Percentiles rank a stretch among this genome's conserved stretches.
phyloP scores from a whole-genome alignment of 192 early-diverging fungal genomes.

The Physocladia obscura region DNA sequence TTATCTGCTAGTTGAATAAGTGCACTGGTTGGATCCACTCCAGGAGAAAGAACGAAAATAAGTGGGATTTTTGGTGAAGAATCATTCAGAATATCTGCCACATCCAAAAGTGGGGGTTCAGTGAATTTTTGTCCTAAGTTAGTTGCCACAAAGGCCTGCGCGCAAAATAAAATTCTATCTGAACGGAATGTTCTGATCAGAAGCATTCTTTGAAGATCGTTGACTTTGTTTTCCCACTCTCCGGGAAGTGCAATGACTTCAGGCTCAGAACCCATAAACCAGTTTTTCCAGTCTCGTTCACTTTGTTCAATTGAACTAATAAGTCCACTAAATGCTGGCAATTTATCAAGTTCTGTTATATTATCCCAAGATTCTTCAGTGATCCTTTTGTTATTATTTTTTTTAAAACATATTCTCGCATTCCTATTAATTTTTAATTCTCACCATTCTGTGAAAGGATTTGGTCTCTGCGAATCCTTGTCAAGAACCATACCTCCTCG shows the following conservation, averaged over 20 bases:
- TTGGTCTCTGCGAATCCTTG: conserved; percentile 53
- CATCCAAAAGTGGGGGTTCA: conserved; percentile 59
- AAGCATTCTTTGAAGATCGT: conserved; percentile 62
- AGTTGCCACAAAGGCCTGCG: conserved; percentile 51
- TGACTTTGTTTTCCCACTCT: conserved; percentile 67
- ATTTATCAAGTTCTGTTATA: conserved; percentile 53
- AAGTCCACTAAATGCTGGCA: conserved; percentile 51
- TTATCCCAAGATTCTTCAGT: conserved; percentile 61
- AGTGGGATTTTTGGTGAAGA: conserved; percentile 54
- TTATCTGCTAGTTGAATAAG: conserved; percentile 51
- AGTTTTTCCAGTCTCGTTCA: conserved; percentile 61
- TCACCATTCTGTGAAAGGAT: conserved; percentile 57
- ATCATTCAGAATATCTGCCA: conserved; percentile 57
- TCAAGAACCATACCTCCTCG: conserved; percentile 61
- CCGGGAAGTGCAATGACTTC: conserved; percentile 55
- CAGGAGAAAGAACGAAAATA: conserved; percentile 66
- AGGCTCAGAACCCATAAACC: conserved; percentile 62
- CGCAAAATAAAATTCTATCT: conserved; percentile 62
- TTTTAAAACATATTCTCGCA: not conserved
- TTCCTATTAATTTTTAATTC: too few relatives aligned
- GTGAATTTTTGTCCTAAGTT: conserved; percentile 60
- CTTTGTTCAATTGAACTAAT: conserved; percentile 61
- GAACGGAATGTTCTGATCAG: conserved; percentile 56
- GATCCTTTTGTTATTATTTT: conserved; percentile 37
- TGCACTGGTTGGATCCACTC: conserved; percentile 55